Base-by-base conservation (phyloP, 2,329 filamentous ascomycete species). In the Ophiostoma himal-ulmi region DNA sequence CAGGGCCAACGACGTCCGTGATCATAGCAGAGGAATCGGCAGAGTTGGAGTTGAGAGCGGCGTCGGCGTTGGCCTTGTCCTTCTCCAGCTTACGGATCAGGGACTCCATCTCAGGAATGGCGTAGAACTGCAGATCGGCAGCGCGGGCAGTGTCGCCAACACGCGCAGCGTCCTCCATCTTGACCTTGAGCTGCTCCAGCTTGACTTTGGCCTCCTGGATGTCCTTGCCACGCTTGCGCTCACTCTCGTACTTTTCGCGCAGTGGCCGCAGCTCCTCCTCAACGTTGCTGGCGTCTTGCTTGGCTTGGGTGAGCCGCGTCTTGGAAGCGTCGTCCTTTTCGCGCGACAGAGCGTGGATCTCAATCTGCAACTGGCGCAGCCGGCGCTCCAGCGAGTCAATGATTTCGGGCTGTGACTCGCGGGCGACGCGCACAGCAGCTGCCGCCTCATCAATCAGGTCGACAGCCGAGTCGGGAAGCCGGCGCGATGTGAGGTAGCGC, bases 371-470 rank as follows among this genome's bases (percentile, higher is more conserved):
- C 80, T 99, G 95, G 72, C 93, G 91, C 73, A 93, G 85, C 77
- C 90, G 92, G 75, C 95, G 90, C 81, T 99, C 95, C 69, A 99
- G 86, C 69, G 92, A 97, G 81, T 99, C 95, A 69, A 99, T 91
- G 41, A 94, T 89, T 81, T 99, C 95, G 2, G 95, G 95, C 76
- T 98, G 94, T 1, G 95, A 99, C 81, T 99, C 95, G 75, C 95
- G 89, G 44, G 94, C 93, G 36, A 99, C 96, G 70, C 93, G 88
- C 72, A 99, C 95, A n/a, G 95, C 95, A 1, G 95, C 94, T 0
- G 95, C 94, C 52, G 95, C 95, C 79, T 99, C 95, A 76, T 99
- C 95, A 72, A 99, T 91, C 67, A 99, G 83, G 78, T 99, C 95
- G 72, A 99, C 96, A 30, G 95, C 95, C 3, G 95, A 99, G 79